These are phyloP conservation scores for Moricandia arvensis DNA, from an alignment of 345 rosid species.

Conservation along the genomic window DNA sequence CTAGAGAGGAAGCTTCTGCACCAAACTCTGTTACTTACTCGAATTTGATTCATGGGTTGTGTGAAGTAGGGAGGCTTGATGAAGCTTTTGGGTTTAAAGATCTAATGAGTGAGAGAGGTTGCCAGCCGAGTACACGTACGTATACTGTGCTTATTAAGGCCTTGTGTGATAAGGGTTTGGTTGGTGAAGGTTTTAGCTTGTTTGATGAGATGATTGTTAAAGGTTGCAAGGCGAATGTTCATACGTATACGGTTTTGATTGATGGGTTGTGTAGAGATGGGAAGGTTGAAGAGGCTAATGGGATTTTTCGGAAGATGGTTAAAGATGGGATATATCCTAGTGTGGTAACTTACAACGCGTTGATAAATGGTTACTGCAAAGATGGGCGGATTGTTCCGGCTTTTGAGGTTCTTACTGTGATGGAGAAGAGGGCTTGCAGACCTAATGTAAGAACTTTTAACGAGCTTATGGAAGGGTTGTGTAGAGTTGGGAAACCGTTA, in stretches of 20 bases:
- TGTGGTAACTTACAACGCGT: not conserved
- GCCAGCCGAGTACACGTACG: not conserved
- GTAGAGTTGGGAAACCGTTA: constrained; percentile 44
- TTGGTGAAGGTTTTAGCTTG: not conserved
- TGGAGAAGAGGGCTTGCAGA: not conserved
- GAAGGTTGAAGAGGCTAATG: not conserved
- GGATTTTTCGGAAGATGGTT: not conserved
- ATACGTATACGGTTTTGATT: not conserved
- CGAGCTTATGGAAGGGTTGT: constrained; percentile 51
- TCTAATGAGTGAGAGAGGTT: not conserved
- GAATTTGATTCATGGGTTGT: not conserved
- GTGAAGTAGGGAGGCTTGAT: not conserved
- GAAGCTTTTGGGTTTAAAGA: not conserved
- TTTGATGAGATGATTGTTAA: not conserved
- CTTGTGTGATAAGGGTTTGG: not conserved
- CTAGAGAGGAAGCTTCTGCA: not conserved
- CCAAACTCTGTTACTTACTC: not conserved
- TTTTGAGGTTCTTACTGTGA: not conserved
- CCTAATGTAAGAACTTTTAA: not conserved
- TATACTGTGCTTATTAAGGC: not conserved
- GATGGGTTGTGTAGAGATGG: not conserved
- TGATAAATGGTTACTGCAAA: not conserved
- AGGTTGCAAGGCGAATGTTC: not conserved
- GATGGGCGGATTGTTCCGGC: not conserved
- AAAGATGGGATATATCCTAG: not conserved